Evolutionary conservation across 805 yeast genomes (phyloP), one percentile per base, ranked within the genome.

Genomic region (Ogataea angusta): DNA sequence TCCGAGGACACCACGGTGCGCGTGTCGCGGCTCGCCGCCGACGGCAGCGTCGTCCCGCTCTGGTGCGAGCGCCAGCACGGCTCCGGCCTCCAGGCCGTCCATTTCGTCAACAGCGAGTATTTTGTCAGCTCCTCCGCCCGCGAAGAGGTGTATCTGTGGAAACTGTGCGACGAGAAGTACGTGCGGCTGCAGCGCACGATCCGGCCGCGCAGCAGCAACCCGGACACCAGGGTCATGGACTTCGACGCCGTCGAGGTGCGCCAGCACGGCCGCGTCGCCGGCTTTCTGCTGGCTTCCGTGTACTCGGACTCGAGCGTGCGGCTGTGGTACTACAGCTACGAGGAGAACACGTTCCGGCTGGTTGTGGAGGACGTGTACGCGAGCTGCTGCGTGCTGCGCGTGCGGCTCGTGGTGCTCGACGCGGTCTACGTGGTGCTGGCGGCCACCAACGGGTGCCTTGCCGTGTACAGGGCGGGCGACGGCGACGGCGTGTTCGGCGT

Each of bases 181-280:
- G 70, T 83, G 18, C 56, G 56, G 0, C 69, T 79, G 28, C 64
- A 64, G 33, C 74, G 81, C 5, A 63, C 76, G 1, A 63, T 90
- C 21, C 77, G 76, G 3, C 78, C 87, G 1, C 57, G 60, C 7
- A 60, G 71, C 8, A 70, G 69, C 10, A 75, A 77, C 42, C 95
- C 95, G 0, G 98, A 93, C 60, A 68, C 93, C 46, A 70, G 99
- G 49, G 80, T 91, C 40, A 91, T 89, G 96, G 95, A 85, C 60
- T 83, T 89, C 55, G 82, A 73, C 46, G 63, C 76, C 5, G 46
- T 70, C 10, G 68, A 70, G 30, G 64, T 72, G 2, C 36, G 29
- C 21, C 34, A 36, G 13, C 50, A 56, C 1, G 46, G 46, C 5
- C 40, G 38, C 1, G 40, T 51, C 12, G 43, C 45, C 21, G 83